phyloP scores from a whole-genome alignment of 108 stramenopile species.

The Phaeodactylum tricornutum region DNA sequence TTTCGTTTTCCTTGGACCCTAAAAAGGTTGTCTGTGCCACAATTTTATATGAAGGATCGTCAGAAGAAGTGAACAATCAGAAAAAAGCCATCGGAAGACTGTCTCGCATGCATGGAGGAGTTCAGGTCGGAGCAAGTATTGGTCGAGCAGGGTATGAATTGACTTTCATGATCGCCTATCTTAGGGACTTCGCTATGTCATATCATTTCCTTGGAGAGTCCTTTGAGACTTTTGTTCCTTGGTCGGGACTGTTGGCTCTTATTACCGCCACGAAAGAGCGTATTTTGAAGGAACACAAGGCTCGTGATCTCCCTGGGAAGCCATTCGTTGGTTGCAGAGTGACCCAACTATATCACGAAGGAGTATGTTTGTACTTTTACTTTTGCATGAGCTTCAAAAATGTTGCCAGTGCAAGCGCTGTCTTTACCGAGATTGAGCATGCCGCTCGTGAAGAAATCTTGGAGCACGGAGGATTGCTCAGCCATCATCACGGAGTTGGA shows the following conservation, averaged over 20 bases:
- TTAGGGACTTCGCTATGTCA: conserved; percentile 91
- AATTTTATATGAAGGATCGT: conserved; percentile 78
- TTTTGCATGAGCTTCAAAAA: conserved; percentile 73
- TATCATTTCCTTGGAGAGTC: conserved; percentile 84
- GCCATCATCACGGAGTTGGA: conserved; percentile 93
- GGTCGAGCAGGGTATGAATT: conserved; percentile 85
- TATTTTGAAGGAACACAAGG: conserved; percentile 52
- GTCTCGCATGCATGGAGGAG: conserved; percentile 46
- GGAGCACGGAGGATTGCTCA: conserved; percentile 74
- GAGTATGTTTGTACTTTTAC: conserved; percentile 92
- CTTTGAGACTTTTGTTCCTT: conserved; percentile 90
- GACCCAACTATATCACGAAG: conserved; percentile 93
- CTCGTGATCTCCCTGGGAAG: conserved; percentile 55
- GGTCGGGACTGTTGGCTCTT: conserved; percentile 63
- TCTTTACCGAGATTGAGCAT: conserved; percentile 68
- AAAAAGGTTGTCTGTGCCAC: conserved; percentile 73
- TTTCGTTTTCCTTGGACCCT: background rate
- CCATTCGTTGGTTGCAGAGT: conserved; percentile 83
- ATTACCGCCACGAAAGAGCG: conserved; percentile 50
- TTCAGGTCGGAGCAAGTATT: conserved; percentile 58
- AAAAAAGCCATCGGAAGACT: conserved; percentile 31
- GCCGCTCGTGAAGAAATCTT: conserved; percentile 84
- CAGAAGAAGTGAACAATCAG: conserved; percentile 58
- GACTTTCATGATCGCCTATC: conserved; percentile 90
- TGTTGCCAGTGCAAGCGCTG: conserved; percentile 39